A percentile compares a stretch with the other conserved stretches of the same genome.
These are phyloP conservation scores for Aspergillus hancockii DNA, from an alignment of 495 filamentous ascomycete species.

Conservation along the genomic window DNA sequence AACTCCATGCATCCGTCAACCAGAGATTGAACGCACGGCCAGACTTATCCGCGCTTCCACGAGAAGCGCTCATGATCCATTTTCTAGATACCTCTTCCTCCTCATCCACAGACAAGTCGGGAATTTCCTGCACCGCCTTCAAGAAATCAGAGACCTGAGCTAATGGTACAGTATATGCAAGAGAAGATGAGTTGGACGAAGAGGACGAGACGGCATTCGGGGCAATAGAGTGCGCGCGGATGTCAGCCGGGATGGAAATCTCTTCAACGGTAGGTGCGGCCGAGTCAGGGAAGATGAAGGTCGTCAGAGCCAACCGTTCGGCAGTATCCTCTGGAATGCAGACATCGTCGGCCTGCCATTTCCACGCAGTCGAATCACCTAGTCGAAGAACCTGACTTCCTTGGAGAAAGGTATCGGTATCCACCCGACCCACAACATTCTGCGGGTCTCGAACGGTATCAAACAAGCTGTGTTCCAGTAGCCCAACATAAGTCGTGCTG, in stretches of 20 bases:
- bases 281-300: constrained; percentile 80
- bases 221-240: constrained; percentile 71
- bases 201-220: constrained; percentile 76
- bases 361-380: constrained; percentile 82
- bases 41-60: constrained; percentile 52
- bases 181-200: constrained; percentile 78
- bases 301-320: constrained; percentile 78
- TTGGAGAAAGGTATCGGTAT: constrained; percentile 74
- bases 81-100: constrained; percentile 55
- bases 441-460: constrained; percentile 56
- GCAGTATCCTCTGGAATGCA: constrained; percentile 35
- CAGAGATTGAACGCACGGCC: constrained; percentile 58
- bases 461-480: constrained; percentile 85
- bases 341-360: constrained; percentile 73
- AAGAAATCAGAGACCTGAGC: constrained; percentile 74
- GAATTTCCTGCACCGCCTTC: constrained; percentile 76
- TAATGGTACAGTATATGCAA: constrained; percentile 82
- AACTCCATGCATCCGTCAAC: constrained; percentile 72
- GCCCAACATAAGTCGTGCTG: constrained; percentile 88
- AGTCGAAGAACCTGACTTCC: constrained; percentile 74
- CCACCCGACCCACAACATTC: constrained; percentile 64
- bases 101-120: constrained; percentile 59
- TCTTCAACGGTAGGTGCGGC: constrained; percentile 63
- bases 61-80: constrained; percentile 93
- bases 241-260: constrained; percentile 73